Evolutionary conservation across 1,284 basidiomycete genomes (phyloP).

Genomic region (Ustilago hordei): DNA sequence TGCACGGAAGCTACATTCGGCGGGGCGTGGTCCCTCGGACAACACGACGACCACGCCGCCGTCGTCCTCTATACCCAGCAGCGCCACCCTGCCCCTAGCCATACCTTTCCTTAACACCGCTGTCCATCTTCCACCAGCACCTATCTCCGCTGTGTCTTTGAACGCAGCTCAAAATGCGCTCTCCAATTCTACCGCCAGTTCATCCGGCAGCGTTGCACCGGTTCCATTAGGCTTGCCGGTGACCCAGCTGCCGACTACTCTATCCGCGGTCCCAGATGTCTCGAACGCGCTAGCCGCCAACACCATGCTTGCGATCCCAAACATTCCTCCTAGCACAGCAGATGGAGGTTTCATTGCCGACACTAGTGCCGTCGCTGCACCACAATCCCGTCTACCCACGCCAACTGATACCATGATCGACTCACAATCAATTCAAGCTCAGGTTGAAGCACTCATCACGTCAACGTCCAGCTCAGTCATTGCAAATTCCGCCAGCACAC

Average conservation of each 20-base stretch:
- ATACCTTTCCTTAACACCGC: neutral
- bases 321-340: neutral
- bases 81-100: neutral
- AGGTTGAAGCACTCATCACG: slow-evolving; percentile 41
- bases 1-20: slow-evolving; percentile 42
- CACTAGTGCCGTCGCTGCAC: neutral
- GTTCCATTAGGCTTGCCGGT: slow-evolving; percentile 1
- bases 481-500: slow-evolving; percentile 1
- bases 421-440: slow-evolving; percentile 42
- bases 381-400: slow-evolving; percentile 4
- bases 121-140: slow-evolving; percentile 20
- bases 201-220: neutral
- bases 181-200: neutral
- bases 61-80: slow-evolving; percentile 7
- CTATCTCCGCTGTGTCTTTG: slow-evolving; percentile 9
- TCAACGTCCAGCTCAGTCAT: slow-evolving; percentile 38
- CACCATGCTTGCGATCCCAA: neutral
- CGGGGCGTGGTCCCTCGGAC: slow-evolving; percentile 38
- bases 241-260: slow-evolving; percentile 3
- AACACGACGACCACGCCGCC: slow-evolving; percentile 36
- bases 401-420: slow-evolving; percentile 25
- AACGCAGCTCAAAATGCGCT: slow-evolving; percentile 15
- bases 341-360: neutral
- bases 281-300: neutral
- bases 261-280: slow-evolving; percentile 1